A percentile compares a stretch with the other conserved stretches of the same genome.
phyloP scores from a whole-genome alignment of 2,329 filamentous ascomycete species.

The Raffaelea deltoideospora region DNA sequence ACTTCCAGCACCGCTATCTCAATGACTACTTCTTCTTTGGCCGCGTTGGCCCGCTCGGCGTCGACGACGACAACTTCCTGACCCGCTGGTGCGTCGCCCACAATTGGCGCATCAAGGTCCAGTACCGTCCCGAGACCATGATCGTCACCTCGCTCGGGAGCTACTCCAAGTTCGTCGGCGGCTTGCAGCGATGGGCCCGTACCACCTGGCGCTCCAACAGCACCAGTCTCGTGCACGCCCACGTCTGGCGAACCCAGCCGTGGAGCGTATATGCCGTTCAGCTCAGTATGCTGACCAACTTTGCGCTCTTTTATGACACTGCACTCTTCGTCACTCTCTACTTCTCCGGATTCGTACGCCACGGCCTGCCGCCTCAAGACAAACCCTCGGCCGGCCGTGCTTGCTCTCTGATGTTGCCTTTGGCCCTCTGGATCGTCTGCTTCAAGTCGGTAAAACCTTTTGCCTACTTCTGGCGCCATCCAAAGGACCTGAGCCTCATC shows the following conservation, averaged over 20 bases:
- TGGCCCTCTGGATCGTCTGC: constrained; percentile 31
- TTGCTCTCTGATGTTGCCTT: constrained; percentile 2
- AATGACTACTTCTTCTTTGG: constrained; percentile 35
- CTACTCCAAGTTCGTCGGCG: constrained; percentile 28
- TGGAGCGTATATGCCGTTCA: constrained; percentile 44
- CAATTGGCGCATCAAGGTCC: constrained; percentile 38
- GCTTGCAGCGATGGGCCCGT: constrained; percentile 41
- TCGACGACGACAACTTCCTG: constrained; percentile 48
- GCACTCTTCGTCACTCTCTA: constrained; percentile 20
- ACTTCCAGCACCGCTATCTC: constrained; percentile 27
- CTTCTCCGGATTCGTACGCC: constrained; percentile 6
- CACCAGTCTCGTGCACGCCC: constrained; percentile 25
- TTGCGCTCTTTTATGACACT: constrained; percentile 36
- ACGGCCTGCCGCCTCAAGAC: too few species aligned
- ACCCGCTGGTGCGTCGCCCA: constrained; percentile 35
- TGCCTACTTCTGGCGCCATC: constrained; percentile 34
- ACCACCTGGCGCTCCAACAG: constrained; percentile 43
- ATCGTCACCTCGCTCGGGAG: constrained; percentile 38
- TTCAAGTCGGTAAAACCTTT: constrained; percentile 43
- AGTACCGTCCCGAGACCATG: constrained; percentile 29
- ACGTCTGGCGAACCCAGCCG: constrained; percentile 25
- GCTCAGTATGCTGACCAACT: constrained; percentile 36
- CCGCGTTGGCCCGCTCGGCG: constrained; percentile 26
- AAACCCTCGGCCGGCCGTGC: too few species aligned
- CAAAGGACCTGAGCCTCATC: constrained; percentile 33